These are phyloP conservation scores for Graphilbum sp. DNA, from an alignment of 2,329 filamentous ascomycete species.

Conservation along the genomic window DNA sequence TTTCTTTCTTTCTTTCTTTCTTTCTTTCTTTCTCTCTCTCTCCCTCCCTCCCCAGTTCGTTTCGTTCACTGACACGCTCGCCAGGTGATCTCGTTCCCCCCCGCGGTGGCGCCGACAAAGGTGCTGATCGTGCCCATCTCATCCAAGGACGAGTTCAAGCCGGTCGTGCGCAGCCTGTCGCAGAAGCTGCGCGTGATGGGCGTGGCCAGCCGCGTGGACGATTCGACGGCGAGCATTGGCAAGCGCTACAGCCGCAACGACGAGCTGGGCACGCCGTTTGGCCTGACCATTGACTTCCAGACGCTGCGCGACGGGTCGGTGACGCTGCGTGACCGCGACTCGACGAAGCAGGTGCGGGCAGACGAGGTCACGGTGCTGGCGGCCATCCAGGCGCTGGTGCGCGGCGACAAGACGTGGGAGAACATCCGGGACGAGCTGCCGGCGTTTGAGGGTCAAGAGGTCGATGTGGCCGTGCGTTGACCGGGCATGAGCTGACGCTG, in stretches of 20 bases:
- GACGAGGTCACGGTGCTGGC: slow-evolving; percentile 63
- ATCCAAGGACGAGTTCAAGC: slow-evolving; percentile 62
- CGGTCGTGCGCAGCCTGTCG: slow-evolving; percentile 57
- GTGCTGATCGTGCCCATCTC: slow-evolving; percentile 85
- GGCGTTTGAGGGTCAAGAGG: slow-evolving; percentile 65
- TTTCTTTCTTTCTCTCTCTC: slow-evolving; percentile 25
- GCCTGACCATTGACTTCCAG: slow-evolving; percentile 92
- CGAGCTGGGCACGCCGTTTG: slow-evolving; percentile 85
- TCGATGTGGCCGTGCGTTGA: slow-evolving; percentile 11
- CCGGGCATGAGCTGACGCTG: too few species aligned
- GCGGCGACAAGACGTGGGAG: slow-evolving; percentile 39
- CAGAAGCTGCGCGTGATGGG: slow-evolving; percentile 59
- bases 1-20: background rate
- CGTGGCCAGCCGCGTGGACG: slow-evolving; percentile 74
- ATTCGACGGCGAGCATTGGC: slow-evolving; percentile 81
- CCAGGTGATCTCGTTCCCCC: slow-evolving; percentile 39
- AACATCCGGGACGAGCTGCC: slow-evolving; percentile 67
- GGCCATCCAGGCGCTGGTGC: slow-evolving; percentile 43
- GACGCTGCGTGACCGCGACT: slow-evolving; percentile 81
- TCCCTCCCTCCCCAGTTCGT: background rate
- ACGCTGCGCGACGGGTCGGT: slow-evolving; percentile 74
- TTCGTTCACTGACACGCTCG: slow-evolving; percentile 23
- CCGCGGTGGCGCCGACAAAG: slow-evolving; percentile 77
- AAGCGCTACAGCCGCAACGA: slow-evolving; percentile 93
- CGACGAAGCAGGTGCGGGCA: slow-evolving; percentile 77